Base-by-base conservation (phyloP, 164 flowering plant species). In the Paratinospora sagittata region DNA sequence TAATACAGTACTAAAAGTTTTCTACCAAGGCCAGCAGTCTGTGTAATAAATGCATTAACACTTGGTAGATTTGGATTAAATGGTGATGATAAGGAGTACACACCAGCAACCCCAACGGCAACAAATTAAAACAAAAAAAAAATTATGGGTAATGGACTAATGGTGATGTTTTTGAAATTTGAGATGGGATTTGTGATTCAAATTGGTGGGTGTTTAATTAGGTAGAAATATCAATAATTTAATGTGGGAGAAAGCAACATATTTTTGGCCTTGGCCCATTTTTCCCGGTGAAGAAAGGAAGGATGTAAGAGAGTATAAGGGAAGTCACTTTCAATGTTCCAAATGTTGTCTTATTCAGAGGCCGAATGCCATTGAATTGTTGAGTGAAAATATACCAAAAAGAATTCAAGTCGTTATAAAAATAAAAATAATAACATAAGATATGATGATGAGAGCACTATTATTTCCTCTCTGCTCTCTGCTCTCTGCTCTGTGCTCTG, bases 321-420 rank as follows among this genome's bases (percentile, higher is more conserved):
- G 21, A 72, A 65, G 74, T 65, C 69, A 65, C 17, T 57, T 49
- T 72, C 67, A 62, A 43, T 36, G 64, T 55, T 72, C 68, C 58
- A 34, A 68, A 65, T 65, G 69, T 52, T 72, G 69, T 72, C 52
- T 52, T 14, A 27, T 66, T 26, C 37, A 30, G 23, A 36, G 64
- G n/a, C 45, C 26, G 2, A 27, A 45, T 65, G 68, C 33, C 24
- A 14, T 64, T 45, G 10, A 36, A 27, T 11, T n/a, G 60, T 62
- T 26, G 65, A 24, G 27, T n/a, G 63, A 37, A n/a, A 61, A 27
- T 13, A 6, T 62, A 5, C 45, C 68, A 49, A 72, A 12, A 33
- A 23, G 43, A 12, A 63, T 41, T 43, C 58, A 52, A 52, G 73
- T 71, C 73, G 27, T 62, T 63, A 10, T 60, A 37, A 27, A 0